Base-by-base conservation (phyloP, 2,329 filamentous ascomycete species). In the Leptographium wingfieldii region DNA sequence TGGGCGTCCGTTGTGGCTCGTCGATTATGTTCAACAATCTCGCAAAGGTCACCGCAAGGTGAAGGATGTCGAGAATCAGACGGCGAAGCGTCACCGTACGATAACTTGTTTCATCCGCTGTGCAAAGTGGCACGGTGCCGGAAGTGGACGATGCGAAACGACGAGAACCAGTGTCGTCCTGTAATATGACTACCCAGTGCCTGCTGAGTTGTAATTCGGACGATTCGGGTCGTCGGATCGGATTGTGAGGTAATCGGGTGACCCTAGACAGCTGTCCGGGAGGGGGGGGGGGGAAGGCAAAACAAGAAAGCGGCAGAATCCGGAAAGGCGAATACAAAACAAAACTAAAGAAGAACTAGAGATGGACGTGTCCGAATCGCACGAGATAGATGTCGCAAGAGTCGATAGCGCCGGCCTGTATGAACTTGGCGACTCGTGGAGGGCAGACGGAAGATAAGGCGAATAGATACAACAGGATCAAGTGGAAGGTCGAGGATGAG, bases 61-160 rank as follows among this genome's bases (percentile, higher is more conserved):
- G 31, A n/a, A 38, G 31, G 11, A 38, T 5, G 5, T 38, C 27
- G 25, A 22, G 29, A 31, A 6, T 11, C 22, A 51, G 52, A 60
- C 54, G 56, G 58, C 61, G 16, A 16, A 60, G 59, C 57, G 61
- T 57, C 54, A 59, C 31, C 29, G 33, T 9, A 19, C 35, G 57
- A 31, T 35, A 22, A 14, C 56, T 56, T 52, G 49, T 31, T 59
- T 31, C 53, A 55, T 55, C 52, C 54, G 57, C 49, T 56, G 40
- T 19, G 25, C 10, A 43, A 19, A 27, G 19, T 27, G 29, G 51
- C 58, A 53, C 58, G 58, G 49, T 7, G 22, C 43, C 56, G 56
- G 46, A 43, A 49, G 43, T 54, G 29, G 53, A 56, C 55, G 48
- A 27, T 35, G 38, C 49, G 33, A 43, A 29, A 31, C 25, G 27